Percentiles rank a stretch among this genome's conserved stretches.
These are phyloP conservation scores for Pichia eremophila DNA, from an alignment of 805 yeast species.

Conservation along the genomic window DNA sequence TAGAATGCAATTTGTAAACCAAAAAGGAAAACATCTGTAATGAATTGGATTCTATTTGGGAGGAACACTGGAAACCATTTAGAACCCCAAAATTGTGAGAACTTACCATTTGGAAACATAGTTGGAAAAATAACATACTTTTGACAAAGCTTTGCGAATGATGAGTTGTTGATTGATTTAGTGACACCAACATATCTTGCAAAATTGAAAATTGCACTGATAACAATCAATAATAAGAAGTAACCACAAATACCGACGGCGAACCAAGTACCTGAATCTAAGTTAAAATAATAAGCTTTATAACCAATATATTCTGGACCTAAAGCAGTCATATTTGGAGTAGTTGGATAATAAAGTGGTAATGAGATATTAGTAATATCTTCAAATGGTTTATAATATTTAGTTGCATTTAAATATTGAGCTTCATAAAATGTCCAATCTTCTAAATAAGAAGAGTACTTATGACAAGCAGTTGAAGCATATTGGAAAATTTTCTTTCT, in stretches of 20 bases:
- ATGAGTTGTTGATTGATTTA: constrained; percentile 15
- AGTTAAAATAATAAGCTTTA: constrained; percentile 13
- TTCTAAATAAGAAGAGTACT: constrained; percentile 7
- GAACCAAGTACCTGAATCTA: constrained; percentile 24
- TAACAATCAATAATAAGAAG: constrained; percentile 31
- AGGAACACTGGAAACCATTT: constrained; percentile 13
- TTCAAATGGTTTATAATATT: constrained; percentile 9
- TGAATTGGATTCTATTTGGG: constrained; percentile 28
- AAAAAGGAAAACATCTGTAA: constrained; percentile 21
- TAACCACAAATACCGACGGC: constrained; percentile 30
- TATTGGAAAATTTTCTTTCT: neutral
- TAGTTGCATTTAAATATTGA: constrained; percentile 26
- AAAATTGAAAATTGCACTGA: constrained; percentile 27
- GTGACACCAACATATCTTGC: constrained; percentile 22
- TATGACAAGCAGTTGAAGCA: neutral
- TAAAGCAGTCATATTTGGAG: constrained; percentile 8
- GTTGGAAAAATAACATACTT: constrained; percentile 34
- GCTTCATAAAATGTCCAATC: constrained; percentile 14
- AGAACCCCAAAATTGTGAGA: constrained; percentile 11
- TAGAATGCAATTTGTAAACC: constrained; percentile 19
- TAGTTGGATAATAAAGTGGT: constrained; percentile 12
- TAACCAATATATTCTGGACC: constrained; percentile 6
- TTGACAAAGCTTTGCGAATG: constrained; percentile 26
- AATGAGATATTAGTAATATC: constrained; percentile 5
- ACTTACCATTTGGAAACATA: constrained; percentile 16